Base-by-base conservation (phyloP, 75 land plant genomes). In the Gnetum montanum region DNA sequence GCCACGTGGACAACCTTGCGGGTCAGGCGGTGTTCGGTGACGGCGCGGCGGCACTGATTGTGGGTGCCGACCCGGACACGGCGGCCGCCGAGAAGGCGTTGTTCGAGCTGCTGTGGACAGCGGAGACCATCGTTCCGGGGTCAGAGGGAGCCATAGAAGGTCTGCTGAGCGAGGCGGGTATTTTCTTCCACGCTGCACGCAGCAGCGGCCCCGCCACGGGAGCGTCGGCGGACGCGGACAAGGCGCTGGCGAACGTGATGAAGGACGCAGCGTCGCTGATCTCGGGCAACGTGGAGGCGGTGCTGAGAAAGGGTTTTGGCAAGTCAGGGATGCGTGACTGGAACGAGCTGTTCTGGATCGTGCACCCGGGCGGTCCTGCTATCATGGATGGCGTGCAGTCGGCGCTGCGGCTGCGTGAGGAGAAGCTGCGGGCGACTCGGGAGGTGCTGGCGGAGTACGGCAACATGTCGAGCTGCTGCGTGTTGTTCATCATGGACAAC, bases 1-100 rank as follows among this genome's bases (percentile, higher is more conserved):
- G 63, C 15, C 66, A 74, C 56, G 60, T 75, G 3, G 83, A 79
- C 67, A 59, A 63, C 43, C 58, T 79, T 25, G 75, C 68, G 4
- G 71, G 79, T 2, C 59, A 54, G 31, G 83, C 71, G 12, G 29
- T 76, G 30, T 76, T 75, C 22, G 83, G 68, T 20, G 83, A 79
- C 45, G 83, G 83, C 2, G 75, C 80, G 0, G 60, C 71, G 1
- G 83, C 75, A 6, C 25, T 71, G 19, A 67, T 79, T 23, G 36
- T 79, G 8, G 79, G 83, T 0, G 43, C 67, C 11, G 80, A 79
- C 63, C 79, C 75, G 4, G n/a, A n/a, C n/a, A 10, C 60, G 11
- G 57, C 64, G 1, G 69, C 20, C 11, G 33, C 46, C 6, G 82
- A 79, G 66, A 58, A 37, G 15, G 70, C 82, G 24, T 10, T 59